phyloP scores from a whole-genome alignment of 2,329 filamentous ascomycete species.

The Periglandula ipomoeae region DNA sequence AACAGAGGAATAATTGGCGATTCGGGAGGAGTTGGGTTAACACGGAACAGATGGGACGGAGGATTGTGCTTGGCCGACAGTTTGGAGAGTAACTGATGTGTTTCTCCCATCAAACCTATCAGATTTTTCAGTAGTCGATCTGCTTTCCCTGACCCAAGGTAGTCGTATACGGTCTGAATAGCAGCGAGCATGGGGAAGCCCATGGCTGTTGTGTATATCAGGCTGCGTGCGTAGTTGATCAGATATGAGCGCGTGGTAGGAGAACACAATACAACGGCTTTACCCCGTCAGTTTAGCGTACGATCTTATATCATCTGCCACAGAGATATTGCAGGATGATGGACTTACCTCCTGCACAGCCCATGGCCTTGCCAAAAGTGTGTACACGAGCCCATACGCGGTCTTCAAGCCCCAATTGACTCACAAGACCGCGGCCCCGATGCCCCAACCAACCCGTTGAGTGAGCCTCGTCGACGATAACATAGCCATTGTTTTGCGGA shows the following conservation, averaged over 20 bases:
- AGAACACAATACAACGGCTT: slow-evolving; percentile 52
- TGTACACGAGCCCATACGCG: slow-evolving; percentile 50
- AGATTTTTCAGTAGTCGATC: slow-evolving; percentile 24
- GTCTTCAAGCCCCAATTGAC: slow-evolving; percentile 43
- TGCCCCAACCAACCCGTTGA: slow-evolving; percentile 51
- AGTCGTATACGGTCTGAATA: slow-evolving; percentile 48
- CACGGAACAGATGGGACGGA: slow-evolving; percentile 21
- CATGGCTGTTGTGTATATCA: slow-evolving; percentile 68
- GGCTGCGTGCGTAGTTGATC: slow-evolving; percentile 65
- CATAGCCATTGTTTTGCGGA: slow-evolving; percentile 47
- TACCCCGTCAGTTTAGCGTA: not conserved
- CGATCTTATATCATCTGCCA: not conserved
- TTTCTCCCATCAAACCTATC: slow-evolving; percentile 23
- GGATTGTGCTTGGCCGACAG: slow-evolving; percentile 19
- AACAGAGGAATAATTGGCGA: slow-evolving; percentile 59
- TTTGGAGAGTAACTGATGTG: slow-evolving; percentile 35
- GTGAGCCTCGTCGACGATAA: slow-evolving; percentile 63
- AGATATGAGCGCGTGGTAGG: slow-evolving; percentile 51
- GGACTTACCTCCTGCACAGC: slow-evolving; percentile 56
- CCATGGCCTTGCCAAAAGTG: slow-evolving; percentile 60
- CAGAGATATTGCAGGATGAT: not conserved
- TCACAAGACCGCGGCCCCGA: slow-evolving; percentile 49
- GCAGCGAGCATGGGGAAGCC: slow-evolving; percentile 50
- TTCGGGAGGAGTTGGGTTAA: slow-evolving; percentile 27
- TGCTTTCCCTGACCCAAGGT: slow-evolving; percentile 42